Base-by-base conservation (phyloP, 371 early-diverging fungal genomes). In the Mortierella sp. region DNA sequence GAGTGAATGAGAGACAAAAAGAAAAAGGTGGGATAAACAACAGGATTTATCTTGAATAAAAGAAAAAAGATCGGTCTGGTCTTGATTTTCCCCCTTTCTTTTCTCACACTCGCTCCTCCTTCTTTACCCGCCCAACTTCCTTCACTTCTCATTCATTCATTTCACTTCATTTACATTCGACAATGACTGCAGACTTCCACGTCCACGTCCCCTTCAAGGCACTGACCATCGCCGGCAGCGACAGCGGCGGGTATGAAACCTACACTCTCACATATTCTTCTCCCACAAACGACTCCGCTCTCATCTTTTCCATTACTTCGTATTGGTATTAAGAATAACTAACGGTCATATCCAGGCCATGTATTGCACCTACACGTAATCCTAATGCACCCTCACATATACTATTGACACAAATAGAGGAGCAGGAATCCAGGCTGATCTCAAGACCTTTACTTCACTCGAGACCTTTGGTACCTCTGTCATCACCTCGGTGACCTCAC, bases 351-450 rank as follows among this genome's bases (percentile, higher is more conserved):
- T 35, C 49, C 21, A 58, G 27, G 10, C 5, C n/a, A 35, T 44
- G 44, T 71, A 43, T 35, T n/a, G 21, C 21, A 4, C 6, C 29
- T 8, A 49, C 48, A 44, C 65, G 6, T 60, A 24, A 55, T 49
- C 68, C 29, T 29, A 70, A 63, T 77, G 7, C 21, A 70, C 4
- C 41, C 6, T 41, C 63, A n/a, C 35, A 51, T 8, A 35, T 10
- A 38, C 35, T 21, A 41, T 38, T 60, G 32, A 60, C 1, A 29
- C 14, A 38, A 41, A 18, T 77, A 93, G 94, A 48, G 95, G 95
- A 8, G 95, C 95, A 46, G 95, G 95, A 60, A 95, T 97, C 82
- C 97, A 97, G 87, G 97, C 97, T 48, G 96, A 96, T 88, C 92
- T 97, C 80, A 97, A 97, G 88, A 96, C 97, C 8, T 91, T 96